Conservation (phyloP, 108 stramenopile species). For the Heterococcus sp. region DNA sequence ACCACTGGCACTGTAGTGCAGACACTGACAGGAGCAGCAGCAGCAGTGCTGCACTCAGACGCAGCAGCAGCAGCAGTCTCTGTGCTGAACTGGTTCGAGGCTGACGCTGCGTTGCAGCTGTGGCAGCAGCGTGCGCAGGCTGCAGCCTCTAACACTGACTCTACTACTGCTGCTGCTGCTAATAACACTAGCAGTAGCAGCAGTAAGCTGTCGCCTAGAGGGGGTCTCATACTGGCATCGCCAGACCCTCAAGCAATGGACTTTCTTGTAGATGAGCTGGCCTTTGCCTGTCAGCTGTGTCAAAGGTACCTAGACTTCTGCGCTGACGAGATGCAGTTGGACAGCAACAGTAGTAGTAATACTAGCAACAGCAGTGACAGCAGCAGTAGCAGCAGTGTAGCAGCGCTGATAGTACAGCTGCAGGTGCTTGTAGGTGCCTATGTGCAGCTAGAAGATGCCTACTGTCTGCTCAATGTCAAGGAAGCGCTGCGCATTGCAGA, state of each 20-base stretch:
- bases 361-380: not conserved
- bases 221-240: not conserved
- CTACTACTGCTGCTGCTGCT: too few relatives aligned
- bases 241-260: conserved; percentile 32
- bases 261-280: conserved; percentile 35
- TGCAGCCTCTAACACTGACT: not conserved
- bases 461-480: conserved; percentile 29
- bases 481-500: conserved; percentile 39
- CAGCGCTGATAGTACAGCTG: not conserved
- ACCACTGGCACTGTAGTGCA: not conserved
- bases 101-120: not conserved
- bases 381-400: not conserved
- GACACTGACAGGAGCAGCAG: not conserved
- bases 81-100: not conserved
- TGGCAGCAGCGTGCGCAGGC: not conserved
- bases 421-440: conserved; percentile 30
- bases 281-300: conserved; percentile 32
- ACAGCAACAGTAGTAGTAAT: not conserved
- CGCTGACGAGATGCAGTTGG: conserved; percentile 2
- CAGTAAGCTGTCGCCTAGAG: not conserved
- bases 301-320: conserved; percentile 38
- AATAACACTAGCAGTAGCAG: not conserved
- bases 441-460: conserved; percentile 43
- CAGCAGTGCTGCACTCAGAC: not conserved
- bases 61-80: not conserved